phyloP scores from a whole-genome alignment of 1,284 basidiomycete genomes.

The Volvariella volvacea region DNA sequence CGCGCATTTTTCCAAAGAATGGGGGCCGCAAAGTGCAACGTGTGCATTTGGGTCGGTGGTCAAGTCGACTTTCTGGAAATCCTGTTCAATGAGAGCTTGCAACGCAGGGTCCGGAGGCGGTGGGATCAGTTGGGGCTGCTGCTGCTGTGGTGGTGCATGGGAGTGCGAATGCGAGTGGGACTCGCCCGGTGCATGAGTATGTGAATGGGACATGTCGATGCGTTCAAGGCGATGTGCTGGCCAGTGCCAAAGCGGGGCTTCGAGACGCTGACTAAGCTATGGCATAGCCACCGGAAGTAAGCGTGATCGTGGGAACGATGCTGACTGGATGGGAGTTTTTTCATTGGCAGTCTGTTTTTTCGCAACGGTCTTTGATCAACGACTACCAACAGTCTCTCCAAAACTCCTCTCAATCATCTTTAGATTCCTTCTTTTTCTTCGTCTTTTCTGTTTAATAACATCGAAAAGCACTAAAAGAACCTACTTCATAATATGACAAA shows the following conservation, averaged over 20 bases:
- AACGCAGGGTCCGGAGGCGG: conserved; percentile 58
- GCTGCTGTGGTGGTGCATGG: conserved; percentile 29
- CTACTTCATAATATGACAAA: conserved; percentile 70
- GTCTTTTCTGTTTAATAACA: conserved; percentile 17
- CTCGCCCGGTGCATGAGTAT: conserved; percentile 36
- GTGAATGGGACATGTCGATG: conserved; percentile 36
- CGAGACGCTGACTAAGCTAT: too few species aligned
- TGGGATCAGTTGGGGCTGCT: conserved; percentile 24
- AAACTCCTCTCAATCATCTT: conserved; percentile 18
- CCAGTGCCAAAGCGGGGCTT: neutral
- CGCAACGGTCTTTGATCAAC: conserved; percentile 24
- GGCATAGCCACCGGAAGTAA: too few species aligned
- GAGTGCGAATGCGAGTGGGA: conserved; percentile 29
- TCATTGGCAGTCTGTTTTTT: conserved; percentile 7
- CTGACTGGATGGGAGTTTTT: conserved; percentile 21
- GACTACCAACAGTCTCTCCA: conserved; percentile 22
- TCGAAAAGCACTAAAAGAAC: conserved; percentile 14
- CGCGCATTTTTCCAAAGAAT: conserved; percentile 66
- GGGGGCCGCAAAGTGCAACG: conserved; percentile 50
- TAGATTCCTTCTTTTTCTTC: conserved; percentile 21
- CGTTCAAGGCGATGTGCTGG: conserved; percentile 6
- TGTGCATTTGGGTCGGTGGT: conserved; percentile 47
- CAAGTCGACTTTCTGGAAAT: conserved; percentile 57
- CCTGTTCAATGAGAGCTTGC: conserved; percentile 69
- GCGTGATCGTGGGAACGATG: conserved; percentile 24